These are phyloP conservation scores for Chamaenerion angustifolium DNA, from an alignment of 345 rosid genomes.

Conservation along the genomic window DNA sequence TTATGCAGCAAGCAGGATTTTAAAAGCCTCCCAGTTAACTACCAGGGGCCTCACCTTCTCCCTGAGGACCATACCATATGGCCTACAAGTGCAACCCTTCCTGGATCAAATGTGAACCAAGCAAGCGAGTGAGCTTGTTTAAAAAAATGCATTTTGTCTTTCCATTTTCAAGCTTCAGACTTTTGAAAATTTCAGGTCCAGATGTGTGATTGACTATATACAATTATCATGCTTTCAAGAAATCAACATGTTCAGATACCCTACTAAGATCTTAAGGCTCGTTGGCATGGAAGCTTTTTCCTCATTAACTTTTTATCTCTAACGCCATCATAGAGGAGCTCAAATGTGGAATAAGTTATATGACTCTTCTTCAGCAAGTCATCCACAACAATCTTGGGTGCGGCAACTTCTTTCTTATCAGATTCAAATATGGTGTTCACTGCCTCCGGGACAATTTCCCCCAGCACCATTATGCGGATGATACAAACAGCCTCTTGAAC, in stretches of 20 bases:
- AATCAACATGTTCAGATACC: constrained; percentile 4
- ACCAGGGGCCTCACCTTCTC: too few relatives aligned
- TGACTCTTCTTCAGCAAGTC: constrained; percentile 69
- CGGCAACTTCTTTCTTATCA: constrained; percentile 63
- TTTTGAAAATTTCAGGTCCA: too few relatives aligned
- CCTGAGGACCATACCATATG: too few relatives aligned
- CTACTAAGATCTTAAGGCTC: constrained; percentile 7
- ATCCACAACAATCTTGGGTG: constrained; percentile 87
- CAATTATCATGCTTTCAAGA: constrained; percentile 2
- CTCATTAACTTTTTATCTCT: constrained; percentile 57
- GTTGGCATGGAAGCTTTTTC: constrained; percentile 26
- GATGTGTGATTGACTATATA: too few relatives aligned
- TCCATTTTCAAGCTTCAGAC: background rate
- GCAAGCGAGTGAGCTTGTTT: too few relatives aligned
- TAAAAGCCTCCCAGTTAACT: too few relatives aligned
- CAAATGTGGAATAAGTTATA: constrained; percentile 70
- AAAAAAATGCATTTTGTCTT: too few relatives aligned
- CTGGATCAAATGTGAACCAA: too few relatives aligned
- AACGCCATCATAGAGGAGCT: constrained; percentile 75
- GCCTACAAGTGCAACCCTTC: too few relatives aligned
- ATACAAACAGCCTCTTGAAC: constrained; percentile 60
- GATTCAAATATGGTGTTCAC: constrained; percentile 62
- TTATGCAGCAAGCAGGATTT: too few relatives aligned
- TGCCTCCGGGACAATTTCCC: constrained; percentile 60
- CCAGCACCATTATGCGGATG: constrained; percentile 53